These are phyloP conservation scores for Xerophyta viscosa DNA, from an alignment of 106 monocot genomes.

Conservation along the genomic window DNA sequence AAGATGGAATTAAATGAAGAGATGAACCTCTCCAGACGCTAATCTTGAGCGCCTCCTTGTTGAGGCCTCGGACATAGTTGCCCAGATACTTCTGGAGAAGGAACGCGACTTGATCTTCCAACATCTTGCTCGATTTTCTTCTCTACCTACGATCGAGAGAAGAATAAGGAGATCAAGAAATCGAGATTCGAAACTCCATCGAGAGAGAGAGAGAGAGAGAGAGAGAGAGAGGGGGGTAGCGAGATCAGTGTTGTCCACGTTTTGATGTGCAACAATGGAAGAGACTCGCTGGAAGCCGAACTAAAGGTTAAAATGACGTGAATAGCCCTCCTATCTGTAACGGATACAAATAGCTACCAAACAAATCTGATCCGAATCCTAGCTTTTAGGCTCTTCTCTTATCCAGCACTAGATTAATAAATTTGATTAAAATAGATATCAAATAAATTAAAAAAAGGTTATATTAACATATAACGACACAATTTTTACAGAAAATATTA, in stretches of 20 bases:
- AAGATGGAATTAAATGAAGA: not conserved
- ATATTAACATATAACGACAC: not conserved
- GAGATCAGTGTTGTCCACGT: not conserved
- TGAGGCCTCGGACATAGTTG: constrained; percentile 95
- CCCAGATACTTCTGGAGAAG: constrained; percentile 94
- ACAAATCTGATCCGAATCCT: no score
- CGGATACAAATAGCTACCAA: no score
- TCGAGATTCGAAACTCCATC: no score
- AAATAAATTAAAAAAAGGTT: no score
- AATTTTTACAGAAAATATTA: not conserved
- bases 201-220: not conserved
- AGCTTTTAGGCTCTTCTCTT: not conserved
- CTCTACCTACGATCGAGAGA: not conserved
- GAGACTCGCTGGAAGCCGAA: not conserved
- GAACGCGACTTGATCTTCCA: constrained; percentile 94
- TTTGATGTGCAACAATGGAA: not conserved
- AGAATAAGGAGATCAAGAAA: not conserved
- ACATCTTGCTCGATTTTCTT: constrained; percentile 28
- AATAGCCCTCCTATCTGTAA: no score
- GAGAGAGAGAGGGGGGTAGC: not conserved
- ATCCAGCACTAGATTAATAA: no score
- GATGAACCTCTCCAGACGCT: constrained; percentile 85
- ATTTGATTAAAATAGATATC: no score
- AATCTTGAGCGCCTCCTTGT: constrained; percentile 96
- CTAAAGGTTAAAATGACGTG: not conserved